phyloP scores from a whole-genome alignment of 1,284 basidiomycete species.

The Cryptococcus amylolentus region DNA sequence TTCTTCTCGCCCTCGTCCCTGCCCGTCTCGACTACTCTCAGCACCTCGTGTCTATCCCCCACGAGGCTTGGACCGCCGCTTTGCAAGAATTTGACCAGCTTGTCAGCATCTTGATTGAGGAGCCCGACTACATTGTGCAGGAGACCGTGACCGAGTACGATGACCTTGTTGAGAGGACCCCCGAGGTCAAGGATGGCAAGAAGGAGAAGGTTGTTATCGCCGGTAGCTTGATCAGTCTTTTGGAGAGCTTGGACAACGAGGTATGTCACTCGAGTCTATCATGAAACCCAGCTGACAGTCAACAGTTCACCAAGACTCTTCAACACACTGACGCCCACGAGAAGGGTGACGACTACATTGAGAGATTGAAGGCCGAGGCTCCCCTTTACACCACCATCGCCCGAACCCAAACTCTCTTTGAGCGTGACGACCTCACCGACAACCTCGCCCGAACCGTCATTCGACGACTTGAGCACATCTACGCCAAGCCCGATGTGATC shows the following conservation, averaged over 20 bases:
- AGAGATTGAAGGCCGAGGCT: constrained; percentile 91
- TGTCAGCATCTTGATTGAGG: constrained; percentile 65
- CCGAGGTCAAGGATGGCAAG: constrained; percentile 52
- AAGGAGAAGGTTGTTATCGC: constrained; percentile 57
- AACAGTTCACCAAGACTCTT: constrained; percentile 82
- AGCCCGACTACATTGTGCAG: constrained; percentile 70
- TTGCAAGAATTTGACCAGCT: constrained; percentile 86
- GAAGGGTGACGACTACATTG: constrained; percentile 89
- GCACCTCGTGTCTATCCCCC: constrained; percentile 71
- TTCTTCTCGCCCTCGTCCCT: constrained; percentile 88
- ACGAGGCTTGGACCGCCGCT: constrained; percentile 85
- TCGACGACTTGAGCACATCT: constrained; percentile 95
- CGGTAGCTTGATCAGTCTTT: constrained; percentile 87
- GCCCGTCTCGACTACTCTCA: constrained; percentile 86
- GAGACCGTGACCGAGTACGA: constrained; percentile 92
- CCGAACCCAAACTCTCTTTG: constrained; percentile 87
- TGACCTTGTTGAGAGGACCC: constrained; percentile 79
- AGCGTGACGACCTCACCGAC: constrained; percentile 69
- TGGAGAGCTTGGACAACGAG: constrained; percentile 96
- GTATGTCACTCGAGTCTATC: constrained; percentile 18
- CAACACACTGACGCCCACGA: constrained; percentile 96
- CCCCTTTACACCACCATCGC: constrained; percentile 90
- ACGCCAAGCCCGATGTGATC: constrained; percentile 96
- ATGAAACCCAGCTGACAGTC: not conserved
- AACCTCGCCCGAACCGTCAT: constrained; percentile 85